phyloP scores from a whole-genome alignment of 257 asterid species.

The Catharanthus roseus region DNA sequence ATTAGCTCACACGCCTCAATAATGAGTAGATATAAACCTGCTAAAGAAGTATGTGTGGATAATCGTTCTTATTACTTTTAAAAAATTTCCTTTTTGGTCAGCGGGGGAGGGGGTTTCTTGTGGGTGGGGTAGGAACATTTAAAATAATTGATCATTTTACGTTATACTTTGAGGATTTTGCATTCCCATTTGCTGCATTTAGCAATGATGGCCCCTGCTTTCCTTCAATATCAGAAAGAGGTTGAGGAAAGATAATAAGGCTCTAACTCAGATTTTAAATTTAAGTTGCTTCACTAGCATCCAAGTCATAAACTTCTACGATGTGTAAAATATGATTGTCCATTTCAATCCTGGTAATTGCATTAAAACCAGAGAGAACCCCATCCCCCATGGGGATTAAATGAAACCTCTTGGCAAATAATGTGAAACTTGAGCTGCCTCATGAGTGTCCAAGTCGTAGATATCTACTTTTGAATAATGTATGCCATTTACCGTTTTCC shows the following conservation, averaged over 20 bases:
- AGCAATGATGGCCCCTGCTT: neutral
- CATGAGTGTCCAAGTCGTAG: neutral
- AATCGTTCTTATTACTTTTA: neutral
- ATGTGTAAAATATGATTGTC: neutral
- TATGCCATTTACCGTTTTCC: neutral
- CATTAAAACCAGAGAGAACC: neutral
- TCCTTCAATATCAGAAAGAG: neutral
- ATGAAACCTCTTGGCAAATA: neutral
- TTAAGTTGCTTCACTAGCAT: neutral
- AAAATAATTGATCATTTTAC: too few species aligned
- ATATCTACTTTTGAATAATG: neutral
- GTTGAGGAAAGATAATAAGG: neutral
- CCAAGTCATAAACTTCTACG: neutral
- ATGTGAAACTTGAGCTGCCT: neutral
- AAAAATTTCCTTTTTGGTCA: too few species aligned
- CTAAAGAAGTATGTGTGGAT: neutral
- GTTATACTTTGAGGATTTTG: neutral
- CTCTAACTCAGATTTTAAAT: neutral
- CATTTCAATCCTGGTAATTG: too few species aligned
- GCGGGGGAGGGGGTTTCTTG: too few species aligned
- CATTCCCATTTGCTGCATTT: neutral
- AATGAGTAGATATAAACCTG: neutral
- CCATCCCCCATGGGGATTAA: neutral
- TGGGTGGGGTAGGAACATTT: too few species aligned
- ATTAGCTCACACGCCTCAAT: neutral